Base-by-base conservation (phyloP, 768 basidiomycete genomes). In the Phanerodontia chrysosporium region DNA sequence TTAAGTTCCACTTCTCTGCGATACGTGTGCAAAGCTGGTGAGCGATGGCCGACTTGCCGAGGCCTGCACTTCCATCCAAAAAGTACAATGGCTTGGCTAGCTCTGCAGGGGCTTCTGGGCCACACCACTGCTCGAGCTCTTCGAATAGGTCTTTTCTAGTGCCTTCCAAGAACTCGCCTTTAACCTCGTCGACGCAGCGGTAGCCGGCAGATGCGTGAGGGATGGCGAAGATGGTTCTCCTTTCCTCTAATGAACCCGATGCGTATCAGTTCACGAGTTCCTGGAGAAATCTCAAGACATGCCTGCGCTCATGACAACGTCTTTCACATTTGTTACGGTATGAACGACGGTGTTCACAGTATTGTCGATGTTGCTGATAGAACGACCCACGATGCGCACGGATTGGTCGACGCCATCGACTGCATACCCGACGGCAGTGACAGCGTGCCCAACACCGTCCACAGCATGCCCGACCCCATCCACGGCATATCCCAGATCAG, bases 11-110 rank as follows among this genome's bases (percentile, higher is more conserved):
- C 22, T 51, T 13, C 9, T 27, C n/a, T 21, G 49, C 49, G n/a
- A 58, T 39, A 1, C 36, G 49, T 22, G 10, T 52, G 24, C 48
- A 49, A n/a, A 58, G 25, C 6, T 51, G 29, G 25, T 10, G n/a
- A 1, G 58, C 49, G 27, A 58, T 27, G 21, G 51, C 25, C 5
- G 58, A 58, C 39, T 58, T 58, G 22, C 58, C 58, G 3, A 49
- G 30, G 2, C 58, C 58, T 9, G 58, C 49, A 16, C 10, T 51
- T 18, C 58, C 58, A 18, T 24, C 28, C n/a, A 58, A 51, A 12
- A 18, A 28, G 30, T 51, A 58, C 18, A 58, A 22, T 7, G 32
- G 49, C 24, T 35, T 53, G 9, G 58, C 25, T 13, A 29, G 24
- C 16, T 13, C 13, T 3, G 10, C 6, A 14, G 29, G 29, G 6